Base-by-base conservation (phyloP, 192 early-diverging fungal genomes). In the Coemansia pectinata region DNA sequence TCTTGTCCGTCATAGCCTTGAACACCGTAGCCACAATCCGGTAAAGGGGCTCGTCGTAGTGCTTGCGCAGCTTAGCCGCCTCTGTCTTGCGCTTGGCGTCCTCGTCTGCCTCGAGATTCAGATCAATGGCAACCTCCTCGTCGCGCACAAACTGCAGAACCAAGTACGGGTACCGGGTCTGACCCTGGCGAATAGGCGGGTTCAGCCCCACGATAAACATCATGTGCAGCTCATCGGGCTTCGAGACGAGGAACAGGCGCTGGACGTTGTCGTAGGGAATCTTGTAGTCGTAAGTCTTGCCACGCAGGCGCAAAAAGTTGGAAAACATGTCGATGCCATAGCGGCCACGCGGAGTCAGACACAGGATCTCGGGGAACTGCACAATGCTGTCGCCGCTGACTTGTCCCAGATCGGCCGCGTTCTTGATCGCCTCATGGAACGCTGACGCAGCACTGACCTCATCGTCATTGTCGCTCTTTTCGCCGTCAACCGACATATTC, bases 211-310 rank as follows among this genome's bases (percentile, higher is more conserved):
- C 90, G 58, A 99, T 90, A 78, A 99, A 95, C 85, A 94, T 86
- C 42, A 89, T 92, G 72, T 97, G 95, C 47, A 94, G 74, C 68
- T 96, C 95, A 69, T 97, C 95, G 6, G 95, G 94, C 85, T 98
- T 98, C 9, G 92, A 90, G 17, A 99, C 85, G 70, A 97, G 82
- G 66, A 96, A 95, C 65, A 99, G 66, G 59, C 90, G 88, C 70
- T 88, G 88, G 31, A 99, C 90, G 60, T 86, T 91, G 36, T 85
- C 88, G 85, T 95, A 97, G 45, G 90, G 84, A 66, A 99, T 92
- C 84, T 96, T 95, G 88, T 98, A 99, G 76, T 99, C 97, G 87
- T 98, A 95, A 1, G 96, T 93, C 78, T 97, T 97, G 68, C 97
- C 97, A 38, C 95, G 95, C 47, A 99, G 86, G 45, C 97, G 94